A percentile compares a stretch with the other conserved stretches of the same genome.
Evolutionary conservation across 164 flowering plant species (phyloP).

Genomic region (Piper betle): DNA sequence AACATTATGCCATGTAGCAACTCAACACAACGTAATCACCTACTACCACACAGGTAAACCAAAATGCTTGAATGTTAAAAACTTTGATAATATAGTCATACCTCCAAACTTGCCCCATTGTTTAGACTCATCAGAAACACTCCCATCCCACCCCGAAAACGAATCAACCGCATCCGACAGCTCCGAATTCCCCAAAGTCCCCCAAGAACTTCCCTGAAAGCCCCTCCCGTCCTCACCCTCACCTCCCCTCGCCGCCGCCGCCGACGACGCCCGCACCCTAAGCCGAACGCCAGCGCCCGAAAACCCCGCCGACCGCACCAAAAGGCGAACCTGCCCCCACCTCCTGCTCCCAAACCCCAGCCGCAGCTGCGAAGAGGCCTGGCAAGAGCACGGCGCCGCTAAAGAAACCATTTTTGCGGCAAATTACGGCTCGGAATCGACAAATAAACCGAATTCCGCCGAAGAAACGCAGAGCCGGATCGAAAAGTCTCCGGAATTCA

Average conservation of each 20-base stretch:
- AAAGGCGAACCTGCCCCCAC: conserved; percentile 6
- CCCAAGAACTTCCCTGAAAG: conserved; percentile 15
- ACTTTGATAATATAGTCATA: conserved; percentile 6
- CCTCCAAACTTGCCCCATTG: conserved; percentile 33
- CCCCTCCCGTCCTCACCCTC: conserved; percentile 11
- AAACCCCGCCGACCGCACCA: neutral
- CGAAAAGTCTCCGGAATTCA: neutral
- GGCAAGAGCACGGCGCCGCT: conserved; percentile 19
- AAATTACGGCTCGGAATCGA: neutral
- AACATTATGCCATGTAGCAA: too few species aligned
- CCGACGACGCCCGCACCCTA: conserved; percentile 12
- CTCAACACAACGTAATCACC: neutral
- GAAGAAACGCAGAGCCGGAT: neutral
- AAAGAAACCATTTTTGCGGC: conserved; percentile 27
- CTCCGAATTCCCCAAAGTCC: conserved; percentile 10
- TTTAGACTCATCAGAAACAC: conserved; percentile 13
- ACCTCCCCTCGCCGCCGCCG: conserved; percentile 5
- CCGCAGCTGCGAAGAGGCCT: conserved; percentile 62
- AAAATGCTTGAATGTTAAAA: neutral
- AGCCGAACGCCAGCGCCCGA: neutral
- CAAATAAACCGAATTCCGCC: neutral
- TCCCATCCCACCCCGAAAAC: conserved; percentile 30
- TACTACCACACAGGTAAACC: neutral
- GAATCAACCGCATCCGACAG: conserved; percentile 9
- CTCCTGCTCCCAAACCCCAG: conserved; percentile 27